Evolutionary conservation across 2,329 filamentous ascomycete genomes (phyloP).

Genomic region (Aureobasidium leucospermi): DNA sequence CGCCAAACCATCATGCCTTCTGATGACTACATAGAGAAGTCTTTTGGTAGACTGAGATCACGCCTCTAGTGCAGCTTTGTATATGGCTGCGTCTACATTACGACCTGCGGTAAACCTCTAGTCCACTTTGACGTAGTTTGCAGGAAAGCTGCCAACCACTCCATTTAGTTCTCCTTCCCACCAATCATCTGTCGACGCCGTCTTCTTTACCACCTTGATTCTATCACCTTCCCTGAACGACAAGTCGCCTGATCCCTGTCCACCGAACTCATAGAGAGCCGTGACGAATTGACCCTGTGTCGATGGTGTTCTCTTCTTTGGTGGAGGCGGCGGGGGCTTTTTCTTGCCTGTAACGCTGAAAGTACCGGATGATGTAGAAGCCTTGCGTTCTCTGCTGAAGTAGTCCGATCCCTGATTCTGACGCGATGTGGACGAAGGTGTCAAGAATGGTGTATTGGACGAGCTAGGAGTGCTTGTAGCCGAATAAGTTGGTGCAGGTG

Average conservation of each 20-base stretch:
- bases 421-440: slow-evolving; percentile 7
- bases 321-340: slow-evolving; percentile 67
- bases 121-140: slow-evolving; percentile 56
- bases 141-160: slow-evolving; percentile 65
- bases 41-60: no score
- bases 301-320: slow-evolving; percentile 50
- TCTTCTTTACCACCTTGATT: slow-evolving; percentile 72
- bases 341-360: slow-evolving; percentile 52
- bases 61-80: no score
- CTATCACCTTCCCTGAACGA: slow-evolving; percentile 69
- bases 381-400: slow-evolving; percentile 35
- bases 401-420: slow-evolving; percentile 27
- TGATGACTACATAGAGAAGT: no score
- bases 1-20: no score
- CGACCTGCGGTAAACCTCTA: not conserved
- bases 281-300: slow-evolving; percentile 41
- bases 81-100: not conserved
- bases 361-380: slow-evolving; percentile 28
- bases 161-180: slow-evolving; percentile 74
- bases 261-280: slow-evolving; percentile 68
- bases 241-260: slow-evolving; percentile 62
- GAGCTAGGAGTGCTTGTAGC: slow-evolving; percentile 10
- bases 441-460: slow-evolving; percentile 11
- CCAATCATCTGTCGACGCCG: slow-evolving; percentile 75
- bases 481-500: slow-evolving; percentile 14